Base-by-base conservation (phyloP, 2,329 filamentous ascomycete species). In the Fonsecaea pugnacius region DNA sequence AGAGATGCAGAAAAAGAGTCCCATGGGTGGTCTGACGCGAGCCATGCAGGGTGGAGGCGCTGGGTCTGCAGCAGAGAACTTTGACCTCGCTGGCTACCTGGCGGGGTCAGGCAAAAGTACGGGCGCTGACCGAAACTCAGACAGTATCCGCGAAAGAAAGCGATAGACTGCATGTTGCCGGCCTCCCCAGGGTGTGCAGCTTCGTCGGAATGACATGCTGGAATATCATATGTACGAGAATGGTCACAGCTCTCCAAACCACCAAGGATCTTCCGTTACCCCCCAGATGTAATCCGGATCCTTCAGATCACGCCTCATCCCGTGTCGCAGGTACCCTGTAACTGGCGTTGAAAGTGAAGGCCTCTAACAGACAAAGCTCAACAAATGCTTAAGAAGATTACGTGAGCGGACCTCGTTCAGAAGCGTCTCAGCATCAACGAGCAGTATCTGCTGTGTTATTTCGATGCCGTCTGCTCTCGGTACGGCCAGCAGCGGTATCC, bases 1-100 rank as follows among this genome's bases (percentile, higher is more conserved):
- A 76, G 91, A 92, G 73, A 89, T 92, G 73, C 92, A 95, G 77
- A 92, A 92, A 79, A 85, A 86, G 68, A 88, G 87, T 70, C 87
- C 90, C 1, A 81, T 93, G 70, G 84, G 83, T 67, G 82, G 85
- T 74, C 72, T 87, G 71, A 80, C 87, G 61, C 75, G 79, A 50
- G 81, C 82, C 7, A 90, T 87, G 73, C 79, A 90, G 68, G 82
- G 87, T 2, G 62, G 68, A 62, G 65, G 61, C 6, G 58, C 48
- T n/a, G 65, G 73, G 7, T 80, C 78, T 46, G 77, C 80, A 54
- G 73, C 87, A 18, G 84, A 85, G 70, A 87, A 86, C 60, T 90
- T 90, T 69, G 87, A 90, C 76, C 80, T 89, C 58, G 88, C 88
- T 2, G 83, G 85, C 5, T 90, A 86, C 84, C 84, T 90, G 82